phyloP scores from a whole-genome alignment of 1,284 basidiomycete genomes.

The Exobasidium rhododendri region DNA sequence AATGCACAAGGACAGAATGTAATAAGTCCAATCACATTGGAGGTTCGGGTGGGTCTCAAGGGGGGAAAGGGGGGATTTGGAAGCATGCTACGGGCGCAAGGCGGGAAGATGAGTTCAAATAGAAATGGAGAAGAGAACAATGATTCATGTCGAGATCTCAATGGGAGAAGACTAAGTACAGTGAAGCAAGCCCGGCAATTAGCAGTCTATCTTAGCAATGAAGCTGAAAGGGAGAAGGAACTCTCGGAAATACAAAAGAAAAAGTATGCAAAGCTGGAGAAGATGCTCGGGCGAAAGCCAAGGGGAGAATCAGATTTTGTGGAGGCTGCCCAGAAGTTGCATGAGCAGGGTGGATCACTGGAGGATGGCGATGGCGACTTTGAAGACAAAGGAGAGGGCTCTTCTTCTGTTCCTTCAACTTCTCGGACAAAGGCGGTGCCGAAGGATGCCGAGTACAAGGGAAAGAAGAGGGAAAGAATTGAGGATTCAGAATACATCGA shows the following conservation, averaged over 20 bases:
- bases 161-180: slow-evolving; percentile 81
- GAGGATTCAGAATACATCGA: slow-evolving; percentile 91
- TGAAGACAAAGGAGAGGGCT: slow-evolving; percentile 44
- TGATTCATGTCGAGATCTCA: slow-evolving; percentile 90
- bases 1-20: not conserved
- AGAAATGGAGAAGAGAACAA: slow-evolving; percentile 66
- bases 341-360: slow-evolving; percentile 42
- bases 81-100: slow-evolving; percentile 88
- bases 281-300: slow-evolving; percentile 41
- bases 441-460: not conserved
- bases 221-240: slow-evolving; percentile 75
- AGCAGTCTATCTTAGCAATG: slow-evolving; percentile 80
- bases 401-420: slow-evolving; percentile 8
- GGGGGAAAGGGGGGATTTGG: slow-evolving; percentile 99
- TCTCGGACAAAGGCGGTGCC: not conserved
- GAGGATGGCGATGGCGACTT: slow-evolving; percentile 30
- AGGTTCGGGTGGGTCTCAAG: slow-evolving; percentile 53
- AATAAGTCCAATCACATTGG: slow-evolving; percentile 21
- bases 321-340: slow-evolving; percentile 44
- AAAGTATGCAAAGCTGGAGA: slow-evolving; percentile 77
- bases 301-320: slow-evolving; percentile 52
- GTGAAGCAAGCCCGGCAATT: slow-evolving; percentile 95
- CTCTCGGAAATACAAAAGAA: slow-evolving; percentile 64
- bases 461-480: slow-evolving; percentile 60
- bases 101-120: slow-evolving; percentile 87